These are phyloP conservation scores for Clonostachys sp. DNA, from an alignment of 2,329 filamentous ascomycete species.

Conservation along the genomic window DNA sequence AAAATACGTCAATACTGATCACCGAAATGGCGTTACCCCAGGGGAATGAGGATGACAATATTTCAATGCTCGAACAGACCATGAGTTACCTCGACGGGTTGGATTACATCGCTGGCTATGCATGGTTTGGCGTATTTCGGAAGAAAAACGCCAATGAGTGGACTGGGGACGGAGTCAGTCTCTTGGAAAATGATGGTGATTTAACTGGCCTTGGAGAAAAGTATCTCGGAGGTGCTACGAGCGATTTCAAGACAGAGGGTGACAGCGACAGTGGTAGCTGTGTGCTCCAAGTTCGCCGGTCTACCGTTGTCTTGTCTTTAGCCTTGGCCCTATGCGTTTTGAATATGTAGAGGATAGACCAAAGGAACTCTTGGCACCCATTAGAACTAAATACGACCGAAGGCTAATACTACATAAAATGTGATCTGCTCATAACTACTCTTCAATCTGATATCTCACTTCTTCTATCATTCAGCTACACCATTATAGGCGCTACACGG, in stretches of 20 bases:
- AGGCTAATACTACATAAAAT: too few relatives aligned
- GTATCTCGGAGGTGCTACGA: conserved; percentile 30
- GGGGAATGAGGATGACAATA: conserved; percentile 20
- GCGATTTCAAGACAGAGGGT: conserved; percentile 27
- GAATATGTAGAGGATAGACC: too few relatives aligned
- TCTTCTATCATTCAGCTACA: too few relatives aligned
- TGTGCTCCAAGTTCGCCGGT: too few relatives aligned
- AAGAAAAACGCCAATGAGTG: conserved; percentile 28
- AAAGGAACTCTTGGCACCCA: too few relatives aligned
- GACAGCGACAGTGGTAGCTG: background rate
- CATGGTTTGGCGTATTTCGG: conserved; percentile 35
- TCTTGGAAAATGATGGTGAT: conserved; percentile 27
- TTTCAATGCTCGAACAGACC: conserved; percentile 33
- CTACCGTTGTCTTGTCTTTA: too few relatives aligned
- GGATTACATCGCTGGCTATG: conserved; percentile 27
- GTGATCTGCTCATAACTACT: too few relatives aligned
- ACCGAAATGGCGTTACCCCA: conserved; percentile 33
- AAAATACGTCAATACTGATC: conserved; percentile 15
- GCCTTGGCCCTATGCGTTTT: too few relatives aligned
- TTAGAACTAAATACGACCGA: too few relatives aligned
- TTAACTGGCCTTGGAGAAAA: conserved; percentile 29
- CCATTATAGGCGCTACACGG: too few relatives aligned
- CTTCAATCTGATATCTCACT: too few relatives aligned
- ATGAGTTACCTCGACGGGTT: conserved; percentile 23
- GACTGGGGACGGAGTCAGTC: conserved; percentile 28